Evolutionary conservation across 768 basidiomycete genomes (phyloP).

Genomic region (Boletus rex-veris): DNA sequence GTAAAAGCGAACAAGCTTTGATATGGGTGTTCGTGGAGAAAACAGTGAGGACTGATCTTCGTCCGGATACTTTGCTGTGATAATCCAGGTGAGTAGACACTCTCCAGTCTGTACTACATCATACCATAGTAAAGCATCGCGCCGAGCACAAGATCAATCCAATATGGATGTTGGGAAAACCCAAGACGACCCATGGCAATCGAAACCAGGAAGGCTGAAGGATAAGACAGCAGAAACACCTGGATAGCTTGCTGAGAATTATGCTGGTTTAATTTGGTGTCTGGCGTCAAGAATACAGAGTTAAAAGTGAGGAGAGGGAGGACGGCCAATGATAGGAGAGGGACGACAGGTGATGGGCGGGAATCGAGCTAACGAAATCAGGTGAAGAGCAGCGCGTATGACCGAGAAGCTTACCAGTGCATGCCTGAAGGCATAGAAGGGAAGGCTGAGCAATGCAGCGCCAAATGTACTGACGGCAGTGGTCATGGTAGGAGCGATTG

Average conservation of each 20-base stretch:
- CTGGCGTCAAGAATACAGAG: conserved; percentile 57
- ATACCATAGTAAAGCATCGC: conserved; percentile 63
- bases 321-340: conserved; percentile 53
- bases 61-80: conserved; percentile 51
- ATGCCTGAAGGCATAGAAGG: conserved; percentile 60
- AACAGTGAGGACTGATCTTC: conserved; percentile 41
- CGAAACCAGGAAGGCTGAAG: conserved; percentile 45
- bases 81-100: conserved; percentile 5
- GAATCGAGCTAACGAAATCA: conserved; percentile 42
- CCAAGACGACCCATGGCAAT: conserved; percentile 55
- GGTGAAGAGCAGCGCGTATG: conserved; percentile 1
- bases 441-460: conserved; percentile 58
- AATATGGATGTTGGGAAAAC: conserved; percentile 58
- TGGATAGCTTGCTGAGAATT: conserved; percentile 51
- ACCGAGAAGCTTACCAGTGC: conserved; percentile 45
- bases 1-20: conserved; percentile 61
- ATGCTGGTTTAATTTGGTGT: conserved; percentile 44
- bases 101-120: conserved; percentile 10
- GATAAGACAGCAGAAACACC: conserved; percentile 58
- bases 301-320: conserved; percentile 63
- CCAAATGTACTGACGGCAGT: conserved; percentile 57
- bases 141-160: conserved; percentile 58
- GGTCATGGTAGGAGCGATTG: conserved; percentile 53
- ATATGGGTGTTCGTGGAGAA: conserved; percentile 49
- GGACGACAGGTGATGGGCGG: conserved; percentile 49